Conservation (phyloP, 2,329 filamentous ascomycete genomes). For the Thelonectria rubi region DNA sequence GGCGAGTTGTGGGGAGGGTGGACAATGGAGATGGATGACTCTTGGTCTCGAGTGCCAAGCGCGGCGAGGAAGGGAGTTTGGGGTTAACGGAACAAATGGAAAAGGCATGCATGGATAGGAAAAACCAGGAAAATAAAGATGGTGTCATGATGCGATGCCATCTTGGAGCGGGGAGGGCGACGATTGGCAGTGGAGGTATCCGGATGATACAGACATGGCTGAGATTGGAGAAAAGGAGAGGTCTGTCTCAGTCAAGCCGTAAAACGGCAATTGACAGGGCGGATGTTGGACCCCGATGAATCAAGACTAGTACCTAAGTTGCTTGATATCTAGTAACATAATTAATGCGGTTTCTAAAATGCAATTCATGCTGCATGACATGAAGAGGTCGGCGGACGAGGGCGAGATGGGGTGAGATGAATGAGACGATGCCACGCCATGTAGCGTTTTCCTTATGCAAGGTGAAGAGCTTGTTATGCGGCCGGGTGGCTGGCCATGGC, state of each 20-base stretch:
- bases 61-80: slow-evolving; percentile 18
- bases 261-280: neutral
- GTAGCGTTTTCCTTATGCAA: slow-evolving; percentile 6
- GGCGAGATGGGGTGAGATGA: slow-evolving; percentile 7
- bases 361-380: slow-evolving; percentile 6
- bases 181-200: slow-evolving; percentile 13
- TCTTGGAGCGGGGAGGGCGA: slow-evolving; percentile 21
- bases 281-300: neutral
- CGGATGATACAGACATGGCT: neutral
- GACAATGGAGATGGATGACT: slow-evolving; percentile 8
- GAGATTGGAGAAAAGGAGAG: slow-evolving; percentile 19
- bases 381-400: neutral
- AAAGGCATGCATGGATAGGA: slow-evolving; percentile 4
- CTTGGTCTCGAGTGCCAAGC: slow-evolving; percentile 2
- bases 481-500: slow-evolving; percentile 3
- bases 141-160: neutral
- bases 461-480: slow-evolving; percentile 1
- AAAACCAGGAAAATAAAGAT: slow-evolving; percentile 11
- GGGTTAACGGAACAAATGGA: slow-evolving; percentile 11
- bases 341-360: neutral
- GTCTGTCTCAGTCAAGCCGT: neutral
- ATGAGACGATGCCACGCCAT: slow-evolving; percentile 17
- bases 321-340: neutral
- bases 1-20: neutral
- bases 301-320: neutral